Base-by-base conservation (phyloP, 1,284 basidiomycete genomes). In the Singerocomus inundabilis region DNA sequence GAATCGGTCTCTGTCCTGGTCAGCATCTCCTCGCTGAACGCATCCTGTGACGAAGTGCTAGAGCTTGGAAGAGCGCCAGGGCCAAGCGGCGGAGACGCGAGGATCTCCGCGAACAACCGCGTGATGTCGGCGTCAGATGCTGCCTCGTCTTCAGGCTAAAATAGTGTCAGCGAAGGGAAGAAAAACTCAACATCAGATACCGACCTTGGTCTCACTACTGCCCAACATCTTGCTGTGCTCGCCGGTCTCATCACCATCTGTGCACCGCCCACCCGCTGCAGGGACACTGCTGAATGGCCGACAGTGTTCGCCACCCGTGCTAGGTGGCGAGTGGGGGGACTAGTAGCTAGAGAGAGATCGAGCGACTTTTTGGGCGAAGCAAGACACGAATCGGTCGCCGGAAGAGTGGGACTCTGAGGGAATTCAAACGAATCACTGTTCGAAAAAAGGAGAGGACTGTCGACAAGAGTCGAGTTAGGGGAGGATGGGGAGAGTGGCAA, bases 261-360 rank as follows among this genome's bases (percentile, higher is more conserved):
- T 49, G 16, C 52, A 55, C 58, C 48, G 44, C 67, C 67, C 85
- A 88, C 88, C 88, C 88, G 88, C 88, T 91, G 88, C 88, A 84
- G 85, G 88, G 88, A 75, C 82, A 81, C 77, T 77, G 76, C 71
- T 65, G 76, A 66, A 61, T 54, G 70, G 66, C 69, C 72, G 69
- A 73, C 77, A 75, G 78, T 79, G 82, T 76, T 83, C 88, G 80
- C 88, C 89, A 91, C 85, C 88, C 88, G 88, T 91, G 88, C 88
- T 85, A 87, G 84, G 84, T 91, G 89, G 88, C 88, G 82, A 91
- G 88, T 86, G 82, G 85, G 73, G 67, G 84, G 77, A 67, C 69
- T 63, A 51, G 60, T 68, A 61, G 60, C 52, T 58, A 55, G 55
- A 37, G 64, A 63, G 33, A 65, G 57, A 53, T 67, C 57, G 37